Evolutionary conservation across 306 rosid species (phyloP), one percentile per base, ranked within the genome.

Genomic region (Dalbergia cochinchinensis): DNA sequence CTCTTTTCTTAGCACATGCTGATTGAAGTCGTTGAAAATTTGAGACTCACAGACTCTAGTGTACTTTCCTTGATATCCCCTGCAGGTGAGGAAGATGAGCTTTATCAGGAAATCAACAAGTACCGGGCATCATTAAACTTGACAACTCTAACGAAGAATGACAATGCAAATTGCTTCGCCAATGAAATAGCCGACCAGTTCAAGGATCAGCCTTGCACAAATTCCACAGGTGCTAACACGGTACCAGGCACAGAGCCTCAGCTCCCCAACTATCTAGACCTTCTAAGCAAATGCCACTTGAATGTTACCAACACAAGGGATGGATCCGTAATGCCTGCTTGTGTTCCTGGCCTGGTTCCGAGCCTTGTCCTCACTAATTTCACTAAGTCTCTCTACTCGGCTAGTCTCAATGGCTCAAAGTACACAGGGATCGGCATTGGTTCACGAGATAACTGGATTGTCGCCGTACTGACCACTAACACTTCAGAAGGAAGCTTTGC

Each of bases 191-290:
- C 98, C 26, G 94, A 84, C 45, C 90, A 95, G 80, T 91, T 93
- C 84, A 92, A 90, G 92, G 60, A 80, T 55, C 88, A 88, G 84
- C 93, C 93, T 5, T 95, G 99, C 75, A 90, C 99, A 73, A 95
- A 95, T 89, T 73, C 92, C 59, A 91, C 99, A 34, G 99, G 99
- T 15, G 88, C 99, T 69, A 89, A 92, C 88, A 93, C 97, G 0
- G 84, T 95, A 26, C 91, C 90, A 42, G 99, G 99, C 72, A 91
- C 96, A 3, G 98, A 95, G 70, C 92, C 98, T 47, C 90, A 81
- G 78, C 77, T 95, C 31, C 0, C 92, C n/a, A 77, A 86, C 87
- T 95, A 75, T 54, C 97, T 94, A 5, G 59, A 73, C 51, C 89
- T 91, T 55, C 62, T 95, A 78, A 20, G 78, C 53, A 89, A 91